These are phyloP conservation scores for Zymoseptoria ardabiliae DNA, from an alignment of 2,329 filamentous ascomycete species.

Conservation along the genomic window DNA sequence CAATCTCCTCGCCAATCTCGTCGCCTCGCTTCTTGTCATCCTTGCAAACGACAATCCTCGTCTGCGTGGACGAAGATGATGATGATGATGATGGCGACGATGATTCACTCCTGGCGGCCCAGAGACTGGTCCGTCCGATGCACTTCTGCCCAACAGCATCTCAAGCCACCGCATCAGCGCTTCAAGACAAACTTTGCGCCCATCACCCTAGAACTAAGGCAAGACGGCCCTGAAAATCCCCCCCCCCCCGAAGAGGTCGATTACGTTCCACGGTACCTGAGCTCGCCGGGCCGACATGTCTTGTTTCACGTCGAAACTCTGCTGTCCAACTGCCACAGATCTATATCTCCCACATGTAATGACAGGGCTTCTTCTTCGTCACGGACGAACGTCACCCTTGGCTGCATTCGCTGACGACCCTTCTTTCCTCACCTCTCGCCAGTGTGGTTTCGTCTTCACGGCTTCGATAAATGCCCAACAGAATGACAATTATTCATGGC, in stretches of 20 bases:
- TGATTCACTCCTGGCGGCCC: not conserved
- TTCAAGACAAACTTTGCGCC: not conserved
- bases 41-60: not conserved
- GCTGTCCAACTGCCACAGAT: not conserved
- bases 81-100: not conserved
- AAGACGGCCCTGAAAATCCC: not conserved
- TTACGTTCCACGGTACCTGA: not conserved
- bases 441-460: not conserved
- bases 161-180: not conserved
- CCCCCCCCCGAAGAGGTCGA: too few relatives aligned
- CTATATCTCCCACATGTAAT: too few relatives aligned
- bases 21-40: not conserved
- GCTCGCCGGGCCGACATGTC: not conserved
- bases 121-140: not conserved
- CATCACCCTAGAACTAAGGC: not conserved
- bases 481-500: not conserved
- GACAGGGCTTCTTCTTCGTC: not conserved
- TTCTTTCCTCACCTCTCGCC: not conserved
- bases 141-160: not conserved
- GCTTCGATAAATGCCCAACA: not conserved
- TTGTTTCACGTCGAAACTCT: not conserved
- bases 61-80: not conserved
- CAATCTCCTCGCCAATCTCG: not conserved
- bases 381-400: not conserved
- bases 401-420: not conserved